Evolutionary conservation across 148 eudicot genomes (phyloP), one percentile per base, ranked within the genome.

Genomic region (Vaccinium darrowii): DNA sequence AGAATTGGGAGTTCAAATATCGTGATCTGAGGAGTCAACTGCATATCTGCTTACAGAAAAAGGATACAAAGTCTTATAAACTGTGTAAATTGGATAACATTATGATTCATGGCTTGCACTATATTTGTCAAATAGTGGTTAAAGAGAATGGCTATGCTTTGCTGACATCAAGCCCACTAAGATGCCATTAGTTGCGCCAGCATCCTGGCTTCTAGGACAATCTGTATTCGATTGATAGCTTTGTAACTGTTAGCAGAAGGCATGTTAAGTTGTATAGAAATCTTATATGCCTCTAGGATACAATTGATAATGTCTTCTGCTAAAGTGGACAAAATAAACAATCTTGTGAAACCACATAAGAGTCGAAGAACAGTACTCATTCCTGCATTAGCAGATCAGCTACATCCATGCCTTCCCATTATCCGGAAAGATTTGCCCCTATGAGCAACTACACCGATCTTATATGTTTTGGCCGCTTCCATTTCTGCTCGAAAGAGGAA

Each of bases 381-480:
- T 47, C 25, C 79, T 76, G 79, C 47, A 71, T 71, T 71, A 33
- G 18, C 76, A 71, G 76, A 33, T 71, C 76, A 71, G 13, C 30
- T 33, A 71, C 75, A 33, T 71, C 75, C 43, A 27, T 23, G 18
- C 30, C 27, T 71, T 71, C 47, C 43, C 10, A 23, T 25, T 10
- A 67, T 25, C 14, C 2, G 19, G 75, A 71, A 8, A 67, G 15
- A 67, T 67, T 23, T 67, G 5, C 25, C 15, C 33, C 73, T 10
- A 67, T 25, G 76, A 30, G 76, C 43, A 15, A 71, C 43, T 71
- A 71, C 18, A 5, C 50, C 3, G 0, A 15, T 73, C 50, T 36
- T 73, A 15, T 36, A 73, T 36, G 43, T 73, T 73, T 73, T 15
- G 76, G 76, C 49, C 4, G 6, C 49, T 14, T 73, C 76, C 49